phyloP scores from a whole-genome alignment of 2,329 filamentous ascomycete species.

The Metarhizium sp. region DNA sequence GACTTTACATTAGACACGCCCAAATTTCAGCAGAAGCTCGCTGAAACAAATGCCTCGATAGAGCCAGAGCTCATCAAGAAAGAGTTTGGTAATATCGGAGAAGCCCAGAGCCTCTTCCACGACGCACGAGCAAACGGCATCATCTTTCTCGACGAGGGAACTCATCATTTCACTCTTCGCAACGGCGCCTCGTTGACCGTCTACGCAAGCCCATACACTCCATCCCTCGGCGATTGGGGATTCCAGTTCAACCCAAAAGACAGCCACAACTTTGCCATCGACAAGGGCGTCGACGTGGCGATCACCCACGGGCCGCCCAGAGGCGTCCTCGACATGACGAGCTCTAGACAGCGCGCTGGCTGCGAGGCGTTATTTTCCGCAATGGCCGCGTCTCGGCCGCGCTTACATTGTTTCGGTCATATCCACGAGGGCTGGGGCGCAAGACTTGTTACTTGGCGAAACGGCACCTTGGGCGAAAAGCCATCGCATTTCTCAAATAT shows the following conservation, averaged over 20 bases:
- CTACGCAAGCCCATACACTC: neutral
- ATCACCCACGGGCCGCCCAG: neutral
- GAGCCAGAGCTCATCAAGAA: neutral
- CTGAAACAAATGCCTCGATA: slow-evolving; percentile 5
- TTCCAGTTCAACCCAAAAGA: neutral
- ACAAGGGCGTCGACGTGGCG: neutral
- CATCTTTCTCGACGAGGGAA: slow-evolving; percentile 32
- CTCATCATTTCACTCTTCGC: slow-evolving; percentile 25
- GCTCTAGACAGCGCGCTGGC: slow-evolving; percentile 15
- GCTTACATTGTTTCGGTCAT: slow-evolving; percentile 28
- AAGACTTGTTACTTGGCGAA: slow-evolving; percentile 37
- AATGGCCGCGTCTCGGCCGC: slow-evolving; percentile 18
- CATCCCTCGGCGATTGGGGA: neutral
- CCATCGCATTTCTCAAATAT: slow-evolving; percentile 38
- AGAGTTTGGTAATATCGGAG: neutral
- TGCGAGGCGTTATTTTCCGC: slow-evolving; percentile 21
- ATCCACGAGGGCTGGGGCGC: slow-evolving; percentile 25
- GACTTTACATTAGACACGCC: slow-evolving; percentile 33
- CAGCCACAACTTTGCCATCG: neutral
- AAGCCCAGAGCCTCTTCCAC: slow-evolving; percentile 19
- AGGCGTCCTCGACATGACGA: neutral
- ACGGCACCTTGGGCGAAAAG: slow-evolving; percentile 6
- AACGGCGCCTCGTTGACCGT: slow-evolving; percentile 25
- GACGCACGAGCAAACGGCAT: slow-evolving; percentile 20
- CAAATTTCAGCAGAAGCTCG: slow-evolving; percentile 22